Conservation (phyloP, 768 basidiomycete genomes). For the Lactarius evosmus region DNA sequence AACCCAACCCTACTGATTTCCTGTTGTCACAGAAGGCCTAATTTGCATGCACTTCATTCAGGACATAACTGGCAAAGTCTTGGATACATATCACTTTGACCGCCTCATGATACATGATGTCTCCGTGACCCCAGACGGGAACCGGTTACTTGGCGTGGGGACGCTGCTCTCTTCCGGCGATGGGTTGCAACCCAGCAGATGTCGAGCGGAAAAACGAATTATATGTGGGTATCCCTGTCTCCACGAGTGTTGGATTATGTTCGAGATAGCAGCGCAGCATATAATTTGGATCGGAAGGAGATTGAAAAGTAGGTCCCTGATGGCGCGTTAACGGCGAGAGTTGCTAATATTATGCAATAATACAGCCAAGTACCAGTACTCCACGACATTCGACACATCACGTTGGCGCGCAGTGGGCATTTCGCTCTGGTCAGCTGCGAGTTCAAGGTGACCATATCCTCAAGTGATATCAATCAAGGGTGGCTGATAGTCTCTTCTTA, state of each 20-base stretch:
- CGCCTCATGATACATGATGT: constrained; percentile 67
- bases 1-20: constrained; percentile 25
- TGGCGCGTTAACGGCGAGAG: background rate
- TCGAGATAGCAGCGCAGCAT: constrained; percentile 43
- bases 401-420: constrained; percentile 55
- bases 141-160: constrained; percentile 63
- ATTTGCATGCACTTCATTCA: constrained; percentile 28
- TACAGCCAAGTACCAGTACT: constrained; percentile 67
- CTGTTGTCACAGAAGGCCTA: background rate
- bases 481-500: constrained; percentile 30
- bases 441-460: constrained; percentile 49
- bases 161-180: constrained; percentile 60
- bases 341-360: constrained; percentile 21
- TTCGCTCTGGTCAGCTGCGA: constrained; percentile 72
- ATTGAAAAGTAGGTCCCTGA: constrained; percentile 56
- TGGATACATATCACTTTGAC: constrained; percentile 57
- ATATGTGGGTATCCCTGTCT: constrained; percentile 46
- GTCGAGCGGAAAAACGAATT: constrained; percentile 68
- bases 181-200: constrained; percentile 66
- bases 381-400: constrained; percentile 70
- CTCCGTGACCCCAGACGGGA: constrained; percentile 63
- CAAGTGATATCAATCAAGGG: background rate
- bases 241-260: background rate
- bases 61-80: constrained; percentile 58
- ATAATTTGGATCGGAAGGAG: constrained; percentile 60